Conservation (phyloP, 2,329 filamentous ascomycete species). For the Pseudogymnoascus sp. region DNA sequence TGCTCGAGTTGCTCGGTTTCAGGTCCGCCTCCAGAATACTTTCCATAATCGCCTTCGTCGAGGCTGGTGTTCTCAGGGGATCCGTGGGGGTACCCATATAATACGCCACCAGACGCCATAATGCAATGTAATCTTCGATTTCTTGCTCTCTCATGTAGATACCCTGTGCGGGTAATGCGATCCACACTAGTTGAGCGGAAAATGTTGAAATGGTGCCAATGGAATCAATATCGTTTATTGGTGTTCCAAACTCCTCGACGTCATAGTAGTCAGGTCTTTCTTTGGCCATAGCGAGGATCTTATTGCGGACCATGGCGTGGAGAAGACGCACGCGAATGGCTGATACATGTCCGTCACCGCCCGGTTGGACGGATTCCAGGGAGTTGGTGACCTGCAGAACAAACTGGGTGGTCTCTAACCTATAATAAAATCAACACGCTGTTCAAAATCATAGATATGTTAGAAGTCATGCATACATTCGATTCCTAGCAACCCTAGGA, state of each 20-base stretch:
- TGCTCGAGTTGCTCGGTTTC: slow-evolving; percentile 50
- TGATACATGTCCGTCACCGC: slow-evolving; percentile 52
- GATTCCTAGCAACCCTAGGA: slow-evolving; percentile 47
- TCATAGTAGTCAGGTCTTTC: slow-evolving; percentile 52
- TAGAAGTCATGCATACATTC: slow-evolving; percentile 24
- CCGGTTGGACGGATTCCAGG: slow-evolving; percentile 50
- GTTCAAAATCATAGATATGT: background rate
- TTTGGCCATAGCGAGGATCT: slow-evolving; percentile 50
- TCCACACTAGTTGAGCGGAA: slow-evolving; percentile 52
- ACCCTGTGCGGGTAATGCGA: slow-evolving; percentile 55
- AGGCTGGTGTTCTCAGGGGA: slow-evolving; percentile 45
- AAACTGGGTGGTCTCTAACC: slow-evolving; percentile 36
- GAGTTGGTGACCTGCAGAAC: slow-evolving; percentile 52
- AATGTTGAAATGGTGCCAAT: slow-evolving; percentile 58
- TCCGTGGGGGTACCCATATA: slow-evolving; percentile 60
- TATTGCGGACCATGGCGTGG: slow-evolving; percentile 54
- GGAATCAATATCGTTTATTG: slow-evolving; percentile 57
- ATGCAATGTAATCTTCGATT: slow-evolving; percentile 52
- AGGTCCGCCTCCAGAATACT: slow-evolving; percentile 56
- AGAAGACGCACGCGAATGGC: slow-evolving; percentile 57
- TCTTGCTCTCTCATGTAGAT: slow-evolving; percentile 51
- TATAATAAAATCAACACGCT: slow-evolving; percentile 8
- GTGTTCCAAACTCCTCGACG: slow-evolving; percentile 48
- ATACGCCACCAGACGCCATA: slow-evolving; percentile 64
- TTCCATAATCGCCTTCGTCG: slow-evolving; percentile 56